Percentiles rank a stretch among this genome's conserved stretches.
Evolutionary conservation across 1,284 basidiomycete species (phyloP).

Genomic region (Albatrellus sp.): DNA sequence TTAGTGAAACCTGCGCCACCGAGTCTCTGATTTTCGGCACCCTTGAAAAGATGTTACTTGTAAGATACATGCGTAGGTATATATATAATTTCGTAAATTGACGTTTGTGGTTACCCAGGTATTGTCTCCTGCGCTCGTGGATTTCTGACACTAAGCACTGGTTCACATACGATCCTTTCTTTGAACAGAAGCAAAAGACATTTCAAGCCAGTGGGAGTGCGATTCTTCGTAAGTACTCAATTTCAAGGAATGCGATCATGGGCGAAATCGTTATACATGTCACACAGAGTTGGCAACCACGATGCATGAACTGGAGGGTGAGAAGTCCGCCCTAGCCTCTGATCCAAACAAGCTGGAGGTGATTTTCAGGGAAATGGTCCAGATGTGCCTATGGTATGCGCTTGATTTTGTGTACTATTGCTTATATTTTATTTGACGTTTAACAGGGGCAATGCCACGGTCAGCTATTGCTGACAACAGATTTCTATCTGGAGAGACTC

Average conservation of each 20-base stretch:
- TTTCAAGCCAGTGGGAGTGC: conserved; percentile 74
- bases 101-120: conserved; percentile 32
- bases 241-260: neutral
- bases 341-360: conserved; percentile 45
- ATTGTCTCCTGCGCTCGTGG: conserved; percentile 72
- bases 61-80: conserved; percentile 18
- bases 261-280: neutral
- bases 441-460: conserved; percentile 81
- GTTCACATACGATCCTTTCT: conserved; percentile 80
- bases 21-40: conserved; percentile 1
- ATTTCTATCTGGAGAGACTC: neutral
- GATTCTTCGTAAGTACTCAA: conserved; percentile 48
- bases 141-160: conserved; percentile 67
- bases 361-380: conserved; percentile 75
- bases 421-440: neutral
- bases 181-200: conserved; percentile 68
- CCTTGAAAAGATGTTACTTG: conserved; percentile 45
- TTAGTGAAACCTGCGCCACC: neutral
- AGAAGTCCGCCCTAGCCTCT: conserved; percentile 29
- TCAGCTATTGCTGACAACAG: conserved; percentile 13
- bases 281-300: conserved; percentile 53
- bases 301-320: conserved; percentile 49
- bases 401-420: neutral
- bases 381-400: conserved; percentile 75
- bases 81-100: neutral